Percentiles rank a stretch among this genome's conserved stretches.
These are phyloP conservation scores for Colletotrichum viniferum DNA, from an alignment of 2,329 filamentous ascomycete species.

Conservation along the genomic window DNA sequence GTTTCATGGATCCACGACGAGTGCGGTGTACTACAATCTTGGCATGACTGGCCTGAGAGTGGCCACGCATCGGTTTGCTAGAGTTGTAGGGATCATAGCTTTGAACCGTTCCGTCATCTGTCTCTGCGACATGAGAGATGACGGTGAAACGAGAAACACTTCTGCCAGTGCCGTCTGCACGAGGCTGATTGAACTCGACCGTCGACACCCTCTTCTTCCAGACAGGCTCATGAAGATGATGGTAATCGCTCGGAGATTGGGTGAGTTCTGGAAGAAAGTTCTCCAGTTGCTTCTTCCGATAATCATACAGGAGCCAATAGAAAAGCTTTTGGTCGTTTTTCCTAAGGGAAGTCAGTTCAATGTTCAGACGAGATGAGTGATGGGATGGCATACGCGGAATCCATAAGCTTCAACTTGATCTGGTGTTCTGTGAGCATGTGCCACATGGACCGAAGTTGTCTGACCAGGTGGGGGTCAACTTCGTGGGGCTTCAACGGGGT, in stretches of 20 bases:
- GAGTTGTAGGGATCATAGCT: slow-evolving; percentile 88
- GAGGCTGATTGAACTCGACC: slow-evolving; percentile 58
- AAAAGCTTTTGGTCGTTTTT: slow-evolving; percentile 92
- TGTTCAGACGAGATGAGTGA: neutral
- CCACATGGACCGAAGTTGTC: slow-evolving; percentile 90
- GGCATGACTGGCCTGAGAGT: slow-evolving; percentile 62
- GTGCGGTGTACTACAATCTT: slow-evolving; percentile 71
- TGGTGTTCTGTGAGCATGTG: slow-evolving; percentile 80
- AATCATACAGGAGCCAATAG: slow-evolving; percentile 83
- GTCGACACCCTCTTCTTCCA: slow-evolving; percentile 68
- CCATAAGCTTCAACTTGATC: slow-evolving; percentile 68
- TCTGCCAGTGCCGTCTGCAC: slow-evolving; percentile 51
- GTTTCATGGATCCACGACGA: slow-evolving; percentile 15
- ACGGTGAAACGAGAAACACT: slow-evolving; percentile 68
- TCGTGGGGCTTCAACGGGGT: slow-evolving; percentile 65
- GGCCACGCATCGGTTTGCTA: slow-evolving; percentile 52
- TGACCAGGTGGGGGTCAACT: slow-evolving; percentile 80
- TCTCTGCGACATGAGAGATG: slow-evolving; percentile 64
- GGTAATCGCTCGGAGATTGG: slow-evolving; percentile 91
- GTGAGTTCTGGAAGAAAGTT: slow-evolving; percentile 81
- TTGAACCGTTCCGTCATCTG: slow-evolving; percentile 52
- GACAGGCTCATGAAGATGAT: slow-evolving; percentile 69
- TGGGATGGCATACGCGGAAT: slow-evolving; percentile 15
- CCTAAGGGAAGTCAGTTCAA: slow-evolving; percentile 47
- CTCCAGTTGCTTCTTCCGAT: slow-evolving; percentile 83